Percentiles rank a stretch among this genome's conserved stretches.
Evolutionary conservation across 352 stramenopile species (phyloP).

Genomic region (Phytopythium oedochilum): DNA sequence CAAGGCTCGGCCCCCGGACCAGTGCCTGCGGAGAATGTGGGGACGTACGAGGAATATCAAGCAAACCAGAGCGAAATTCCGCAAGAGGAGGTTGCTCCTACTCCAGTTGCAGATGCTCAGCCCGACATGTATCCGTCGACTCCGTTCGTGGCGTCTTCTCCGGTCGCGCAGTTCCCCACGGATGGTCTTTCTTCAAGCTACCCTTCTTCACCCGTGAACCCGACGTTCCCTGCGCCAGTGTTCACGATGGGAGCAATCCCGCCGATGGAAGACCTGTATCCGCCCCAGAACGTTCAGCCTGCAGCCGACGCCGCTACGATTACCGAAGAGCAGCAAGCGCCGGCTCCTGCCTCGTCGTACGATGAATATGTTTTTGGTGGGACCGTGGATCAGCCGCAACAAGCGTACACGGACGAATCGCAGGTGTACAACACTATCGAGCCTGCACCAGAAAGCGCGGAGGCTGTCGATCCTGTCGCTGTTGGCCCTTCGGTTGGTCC

Average conservation of each 20-base stretch:
- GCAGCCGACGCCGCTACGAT: background rate
- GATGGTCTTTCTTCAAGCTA: conserved; percentile 1
- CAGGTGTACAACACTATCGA: background rate
- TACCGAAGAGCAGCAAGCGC: background rate
- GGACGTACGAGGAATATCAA: background rate
- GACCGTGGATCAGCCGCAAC: background rate
- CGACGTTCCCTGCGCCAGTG: conserved; percentile 2
- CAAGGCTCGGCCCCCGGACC: background rate
- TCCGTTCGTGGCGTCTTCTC: background rate
- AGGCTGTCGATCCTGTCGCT: background rate
- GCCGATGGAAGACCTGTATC: conserved; percentile 4
- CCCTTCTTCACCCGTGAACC: conserved; percentile 2
- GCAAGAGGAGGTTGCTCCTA: background rate
- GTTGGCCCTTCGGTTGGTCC: background rate
- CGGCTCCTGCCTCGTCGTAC: background rate
- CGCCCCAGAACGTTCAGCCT: background rate
- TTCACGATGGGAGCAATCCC: conserved; percentile 5
- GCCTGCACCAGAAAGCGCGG: background rate
- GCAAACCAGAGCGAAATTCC: background rate
- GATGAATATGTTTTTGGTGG: background rate
- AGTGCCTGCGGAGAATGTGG: background rate
- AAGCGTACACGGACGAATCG: background rate
- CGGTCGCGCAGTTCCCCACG: background rate
- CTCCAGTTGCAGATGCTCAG: background rate
- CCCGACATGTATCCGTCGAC: background rate